A percentile compares a stretch with the other conserved stretches of the same genome.
Conservation (phyloP, 2,329 filamentous ascomycete genomes). For the Sporothrix pallida region DNA sequence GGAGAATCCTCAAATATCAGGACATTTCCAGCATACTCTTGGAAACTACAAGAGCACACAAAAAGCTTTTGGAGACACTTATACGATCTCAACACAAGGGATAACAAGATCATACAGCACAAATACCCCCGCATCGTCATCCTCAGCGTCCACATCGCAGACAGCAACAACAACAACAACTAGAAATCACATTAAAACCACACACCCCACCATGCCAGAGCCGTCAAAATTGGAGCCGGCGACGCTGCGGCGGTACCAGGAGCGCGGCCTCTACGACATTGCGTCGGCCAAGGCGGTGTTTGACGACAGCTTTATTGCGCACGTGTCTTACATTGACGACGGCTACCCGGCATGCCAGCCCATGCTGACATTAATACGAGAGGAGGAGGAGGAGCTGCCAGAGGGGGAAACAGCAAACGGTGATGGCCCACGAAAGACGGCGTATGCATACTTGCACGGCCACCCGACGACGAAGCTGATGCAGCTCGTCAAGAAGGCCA, state of each 20-base stretch:
- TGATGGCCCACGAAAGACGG: not conserved
- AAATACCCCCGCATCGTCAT: not conserved
- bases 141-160: too few relatives aligned
- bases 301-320: slow-evolving; percentile 36
- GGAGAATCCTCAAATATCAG: not conserved
- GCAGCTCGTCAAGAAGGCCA: slow-evolving; percentile 36
- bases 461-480: slow-evolving; percentile 37
- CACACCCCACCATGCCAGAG: not conserved
- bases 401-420: not conserved
- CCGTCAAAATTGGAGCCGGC: slow-evolving; percentile 33
- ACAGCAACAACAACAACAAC: not conserved
- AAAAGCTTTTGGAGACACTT: not conserved
- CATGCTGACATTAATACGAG: slow-evolving; percentile 35
- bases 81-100: not conserved
- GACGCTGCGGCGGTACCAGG: slow-evolving; percentile 33
- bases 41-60: not conserved
- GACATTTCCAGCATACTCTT: too few relatives aligned
- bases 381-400: slow-evolving; percentile 31
- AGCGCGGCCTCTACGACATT: slow-evolving; percentile 36
- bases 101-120: not conserved
- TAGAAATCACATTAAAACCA: not conserved
- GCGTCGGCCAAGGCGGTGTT: slow-evolving; percentile 35
- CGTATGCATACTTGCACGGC: slow-evolving; percentile 36
- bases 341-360: slow-evolving; percentile 37
- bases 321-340: slow-evolving; percentile 36